Percentiles rank a stretch among this genome's conserved stretches.
Conservation (phyloP, 2,329 filamentous ascomycete genomes). For the Ophiocordyceps robertsii region DNA sequence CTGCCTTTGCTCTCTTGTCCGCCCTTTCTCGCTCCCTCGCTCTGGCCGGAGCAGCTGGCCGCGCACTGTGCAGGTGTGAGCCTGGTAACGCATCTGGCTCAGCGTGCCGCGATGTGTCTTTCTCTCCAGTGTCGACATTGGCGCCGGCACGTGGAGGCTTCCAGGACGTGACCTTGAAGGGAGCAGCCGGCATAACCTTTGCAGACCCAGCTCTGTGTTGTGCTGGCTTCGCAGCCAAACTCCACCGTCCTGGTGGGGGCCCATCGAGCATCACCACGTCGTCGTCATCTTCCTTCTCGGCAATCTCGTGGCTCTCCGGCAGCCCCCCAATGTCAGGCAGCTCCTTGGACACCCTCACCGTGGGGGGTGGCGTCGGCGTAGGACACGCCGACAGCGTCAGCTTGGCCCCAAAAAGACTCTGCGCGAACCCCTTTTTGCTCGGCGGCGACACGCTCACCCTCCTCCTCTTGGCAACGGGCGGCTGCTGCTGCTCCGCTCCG, state of each 20-base stretch:
- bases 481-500: constrained; percentile 4
- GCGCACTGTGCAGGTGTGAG: background rate
- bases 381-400: constrained; percentile 15
- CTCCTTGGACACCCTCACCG: constrained; percentile 8
- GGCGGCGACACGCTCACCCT: constrained; percentile 16
- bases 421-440: constrained; percentile 19
- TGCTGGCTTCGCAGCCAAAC: background rate
- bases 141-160: background rate
- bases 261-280: constrained; percentile 4
- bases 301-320: background rate
- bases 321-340: constrained; percentile 1
- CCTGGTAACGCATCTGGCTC: background rate
- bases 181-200: background rate
- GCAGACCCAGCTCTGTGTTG: background rate
- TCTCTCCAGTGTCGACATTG: background rate
- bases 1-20: no score
- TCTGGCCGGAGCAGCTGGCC: no score
- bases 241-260: background rate
- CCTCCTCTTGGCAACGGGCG: constrained; percentile 14
- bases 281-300: constrained; percentile 2
- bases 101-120: background rate
- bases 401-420: constrained; percentile 20
- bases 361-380: constrained; percentile 3
- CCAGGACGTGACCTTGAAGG: background rate
- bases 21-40: no score